A percentile compares a stretch with the other conserved stretches of the same genome.
Evolutionary conservation across 441 rosid genomes (phyloP).

Genomic region (Melastoma candidum): DNA sequence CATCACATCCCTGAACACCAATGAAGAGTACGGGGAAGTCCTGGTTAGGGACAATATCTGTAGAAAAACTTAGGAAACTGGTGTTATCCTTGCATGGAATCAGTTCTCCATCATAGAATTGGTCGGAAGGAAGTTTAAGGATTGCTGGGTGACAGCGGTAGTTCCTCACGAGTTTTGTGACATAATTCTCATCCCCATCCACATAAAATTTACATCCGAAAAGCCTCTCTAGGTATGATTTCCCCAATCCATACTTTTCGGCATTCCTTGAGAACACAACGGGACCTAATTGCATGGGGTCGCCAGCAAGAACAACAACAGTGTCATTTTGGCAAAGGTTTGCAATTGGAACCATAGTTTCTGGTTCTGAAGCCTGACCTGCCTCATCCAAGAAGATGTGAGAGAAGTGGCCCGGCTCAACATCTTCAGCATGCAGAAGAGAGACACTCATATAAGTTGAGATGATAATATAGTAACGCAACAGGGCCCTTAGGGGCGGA

Average conservation of each 20-base stretch:
- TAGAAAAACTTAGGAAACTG: neutral
- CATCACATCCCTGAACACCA: conserved; percentile 8
- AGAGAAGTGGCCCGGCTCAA: conserved; percentile 7
- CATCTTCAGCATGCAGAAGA: conserved; percentile 8
- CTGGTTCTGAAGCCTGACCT: conserved; percentile 11
- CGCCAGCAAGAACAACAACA: conserved; percentile 8
- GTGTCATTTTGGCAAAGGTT: conserved; percentile 1
- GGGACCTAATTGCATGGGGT: conserved; percentile 9
- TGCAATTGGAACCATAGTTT: conserved; percentile 1
- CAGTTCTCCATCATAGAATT: conserved; percentile 9
- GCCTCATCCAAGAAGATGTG: conserved; percentile 11
- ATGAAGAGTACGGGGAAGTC: conserved; percentile 6
- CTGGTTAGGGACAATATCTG: conserved; percentile 2
- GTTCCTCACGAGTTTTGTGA: conserved; percentile 4
- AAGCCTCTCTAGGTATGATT: conserved; percentile 7
- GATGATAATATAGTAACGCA: conserved; percentile 10
- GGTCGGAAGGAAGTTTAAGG: conserved; percentile 4
- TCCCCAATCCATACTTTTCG: conserved; percentile 5
- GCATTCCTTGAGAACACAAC: conserved; percentile 7
- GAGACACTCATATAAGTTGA: conserved; percentile 8
- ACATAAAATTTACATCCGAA: conserved; percentile 4
- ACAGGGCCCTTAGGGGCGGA: conserved; percentile 40
- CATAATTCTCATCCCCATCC: conserved; percentile 2
- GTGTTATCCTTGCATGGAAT: conserved; percentile 5
- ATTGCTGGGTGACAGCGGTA: conserved; percentile 8